Evolutionary conservation across 495 filamentous ascomycete species (phyloP).

Genomic region (Trichoderma virens): DNA sequence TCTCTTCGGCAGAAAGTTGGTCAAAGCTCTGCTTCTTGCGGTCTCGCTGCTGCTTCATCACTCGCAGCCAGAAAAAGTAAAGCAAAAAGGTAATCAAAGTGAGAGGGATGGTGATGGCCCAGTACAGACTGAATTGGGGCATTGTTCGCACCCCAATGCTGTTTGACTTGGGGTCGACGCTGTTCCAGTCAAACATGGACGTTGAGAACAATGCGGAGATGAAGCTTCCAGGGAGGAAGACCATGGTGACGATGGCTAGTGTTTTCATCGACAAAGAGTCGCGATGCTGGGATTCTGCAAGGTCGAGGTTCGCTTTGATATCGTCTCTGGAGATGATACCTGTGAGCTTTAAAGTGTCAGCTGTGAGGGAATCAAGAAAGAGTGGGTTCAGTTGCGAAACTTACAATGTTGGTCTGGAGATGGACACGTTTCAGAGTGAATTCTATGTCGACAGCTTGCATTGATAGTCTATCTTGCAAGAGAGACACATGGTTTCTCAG

Average conservation of each 20-base stretch:
- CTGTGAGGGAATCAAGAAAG: neutral
- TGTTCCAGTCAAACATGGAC: constrained; percentile 23
- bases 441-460: constrained; percentile 23
- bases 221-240: constrained; percentile 47
- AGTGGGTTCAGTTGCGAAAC: neutral
- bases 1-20: neutral
- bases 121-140: constrained; percentile 24
- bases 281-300: constrained; percentile 33
- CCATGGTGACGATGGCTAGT: constrained; percentile 46
- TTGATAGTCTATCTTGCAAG: constrained; percentile 16
- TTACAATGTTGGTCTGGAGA: constrained; percentile 22
- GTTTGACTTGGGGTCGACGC: neutral
- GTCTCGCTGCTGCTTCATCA: constrained; percentile 15
- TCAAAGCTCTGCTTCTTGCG: constrained; percentile 10
- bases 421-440: constrained; percentile 25
- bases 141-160: constrained; percentile 15
- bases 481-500: constrained; percentile 7
- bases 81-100: constrained; percentile 20
- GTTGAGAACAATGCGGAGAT: constrained; percentile 28
- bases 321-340: neutral
- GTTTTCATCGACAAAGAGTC: constrained; percentile 47
- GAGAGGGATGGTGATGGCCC: constrained; percentile 22
- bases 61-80: constrained; percentile 22
- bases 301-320: constrained; percentile 23
- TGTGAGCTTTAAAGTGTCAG: neutral